Base-by-base conservation (phyloP, 2,329 filamentous ascomycete genomes). In the Talaromyces rugulosus region DNA sequence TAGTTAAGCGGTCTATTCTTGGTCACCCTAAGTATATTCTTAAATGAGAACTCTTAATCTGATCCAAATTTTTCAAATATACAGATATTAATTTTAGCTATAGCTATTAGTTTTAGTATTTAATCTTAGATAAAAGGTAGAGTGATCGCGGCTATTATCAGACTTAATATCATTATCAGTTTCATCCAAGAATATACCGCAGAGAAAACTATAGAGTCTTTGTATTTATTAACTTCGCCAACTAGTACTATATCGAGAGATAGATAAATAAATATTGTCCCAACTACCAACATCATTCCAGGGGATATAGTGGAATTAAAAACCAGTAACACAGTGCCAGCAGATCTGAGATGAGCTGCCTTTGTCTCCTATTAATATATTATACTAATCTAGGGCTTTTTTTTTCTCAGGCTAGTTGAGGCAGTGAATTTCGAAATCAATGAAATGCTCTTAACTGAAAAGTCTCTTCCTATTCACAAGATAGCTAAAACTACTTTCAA, bases 11-110 rank as follows among this genome's bases (percentile, higher is more conserved):
- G 31, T 53, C 53, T 53, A 61, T 57, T 56, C 36, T 59, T 40
- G 44, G 44, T 40, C 44, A 34, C 34, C 51, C 31, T 44, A 60
- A 55, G 58, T 34, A 34, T 9, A 44, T 60, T 55, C 40, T 58
- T 12, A 27, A 60, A 44, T 60, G 58, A 56, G 58, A 60, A 14
- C 28, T 11, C 53, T 55, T 42, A 30, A 60, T 60, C 59, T 60
- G 59, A 60, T 60, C 59, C 52, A 50, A 56, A 30, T 28, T 31
- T 36, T 47, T 53, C 34, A n/a, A 33, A 55, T 30, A 12, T 8
- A 9, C 65, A 90, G 88, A 88, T 90, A 65, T 85, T 92, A 68
- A 81, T n/a, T 92, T 85, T 90, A 69, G 89, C 89, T 70, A 90
- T 90, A 85, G 86, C 85, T 62, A 78, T 83, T 56, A 82, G 80